phyloP scores from a whole-genome alignment of 2,329 filamentous ascomycete species.

The Exserohilum rostratum region DNA sequence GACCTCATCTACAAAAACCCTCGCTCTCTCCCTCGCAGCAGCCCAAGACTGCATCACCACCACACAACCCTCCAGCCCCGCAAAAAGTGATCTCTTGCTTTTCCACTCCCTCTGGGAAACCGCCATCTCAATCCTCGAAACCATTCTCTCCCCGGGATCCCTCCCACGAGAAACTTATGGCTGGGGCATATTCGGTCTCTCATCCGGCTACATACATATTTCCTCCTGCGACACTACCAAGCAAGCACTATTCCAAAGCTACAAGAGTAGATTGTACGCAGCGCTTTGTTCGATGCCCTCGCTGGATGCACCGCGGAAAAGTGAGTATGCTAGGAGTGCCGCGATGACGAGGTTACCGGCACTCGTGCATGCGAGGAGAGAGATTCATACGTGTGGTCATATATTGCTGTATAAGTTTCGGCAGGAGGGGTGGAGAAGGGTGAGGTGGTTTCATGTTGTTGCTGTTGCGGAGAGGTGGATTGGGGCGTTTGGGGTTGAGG shows the following conservation, averaged over 20 bases:
- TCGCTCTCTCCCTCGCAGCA: constrained; percentile 24
- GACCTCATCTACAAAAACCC: not conserved
- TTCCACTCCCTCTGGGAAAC: no score
- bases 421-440: constrained; percentile 16
- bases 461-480: constrained; percentile 27
- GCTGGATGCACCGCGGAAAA: constrained; percentile 15
- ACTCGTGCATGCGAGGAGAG: constrained; percentile 16
- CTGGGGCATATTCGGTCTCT: no score
- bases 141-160: no score
- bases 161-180: no score
- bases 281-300: no score
- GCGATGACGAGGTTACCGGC: constrained; percentile 2
- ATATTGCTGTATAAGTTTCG: constrained; percentile 26
- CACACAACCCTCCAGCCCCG: no score
- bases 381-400: constrained; percentile 24
- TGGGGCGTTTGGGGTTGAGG: not conserved
- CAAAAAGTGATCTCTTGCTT: no score
- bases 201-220: no score
- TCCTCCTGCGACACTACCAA: no score
- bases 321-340: not conserved
- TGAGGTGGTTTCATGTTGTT: constrained; percentile 28
- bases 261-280: no score
- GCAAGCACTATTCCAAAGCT: no score
- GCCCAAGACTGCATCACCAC: constrained; percentile 25
- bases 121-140: no score